A percentile compares a stretch with the other conserved stretches of the same genome.
These are phyloP conservation scores for Eucalyptus lansdowneana DNA, from an alignment of 345 rosid genomes.

Conservation along the genomic window DNA sequence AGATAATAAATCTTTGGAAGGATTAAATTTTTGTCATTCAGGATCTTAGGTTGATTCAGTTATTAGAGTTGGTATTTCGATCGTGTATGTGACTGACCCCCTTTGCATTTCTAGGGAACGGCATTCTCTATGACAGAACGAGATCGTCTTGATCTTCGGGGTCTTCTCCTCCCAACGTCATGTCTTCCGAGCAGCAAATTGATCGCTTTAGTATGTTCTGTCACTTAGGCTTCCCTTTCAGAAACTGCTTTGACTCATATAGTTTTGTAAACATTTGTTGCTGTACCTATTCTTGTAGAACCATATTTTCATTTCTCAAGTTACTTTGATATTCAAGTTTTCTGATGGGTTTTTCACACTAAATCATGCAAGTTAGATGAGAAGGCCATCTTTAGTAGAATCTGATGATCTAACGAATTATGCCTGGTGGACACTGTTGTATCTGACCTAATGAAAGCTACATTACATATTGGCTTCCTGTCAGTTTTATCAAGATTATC, in stretches of 20 bases:
- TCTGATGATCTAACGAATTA: background rate
- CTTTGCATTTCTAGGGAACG: conserved; percentile 49
- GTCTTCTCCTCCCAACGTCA: conserved; percentile 82
- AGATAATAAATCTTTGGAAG: background rate
- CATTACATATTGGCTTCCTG: background rate
- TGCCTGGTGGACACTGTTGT: background rate
- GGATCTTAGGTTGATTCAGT: background rate
- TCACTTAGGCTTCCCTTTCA: background rate
- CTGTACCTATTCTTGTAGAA: background rate
- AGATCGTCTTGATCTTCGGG: conserved; percentile 92
- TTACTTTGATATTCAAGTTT: background rate
- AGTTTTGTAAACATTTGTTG: background rate
- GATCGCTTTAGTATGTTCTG: conserved; percentile 68
- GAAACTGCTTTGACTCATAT: background rate
- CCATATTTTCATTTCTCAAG: background rate
- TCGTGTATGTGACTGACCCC: background rate
- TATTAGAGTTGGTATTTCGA: background rate
- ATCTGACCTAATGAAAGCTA: background rate
- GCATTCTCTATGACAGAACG: conserved; percentile 94
- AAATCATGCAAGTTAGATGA: background rate
- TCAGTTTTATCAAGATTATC: background rate
- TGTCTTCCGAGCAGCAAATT: conserved; percentile 85
- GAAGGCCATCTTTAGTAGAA: background rate
- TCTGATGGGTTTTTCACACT: background rate
- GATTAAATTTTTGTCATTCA: background rate